phyloP scores from a whole-genome alignment of 495 filamentous ascomycete species.

The Tirmania nivea region DNA sequence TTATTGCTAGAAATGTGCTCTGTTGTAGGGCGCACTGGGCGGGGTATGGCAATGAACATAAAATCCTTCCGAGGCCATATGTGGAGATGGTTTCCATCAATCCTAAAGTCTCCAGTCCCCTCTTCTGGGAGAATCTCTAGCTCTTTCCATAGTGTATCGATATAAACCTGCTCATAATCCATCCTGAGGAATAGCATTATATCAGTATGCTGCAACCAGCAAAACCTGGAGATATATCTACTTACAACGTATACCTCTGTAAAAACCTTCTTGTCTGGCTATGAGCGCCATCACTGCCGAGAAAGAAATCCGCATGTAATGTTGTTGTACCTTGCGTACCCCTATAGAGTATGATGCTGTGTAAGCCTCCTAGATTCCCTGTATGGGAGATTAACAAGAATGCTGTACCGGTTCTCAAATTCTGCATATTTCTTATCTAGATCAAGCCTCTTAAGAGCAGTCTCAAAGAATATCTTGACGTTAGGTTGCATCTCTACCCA shows the following conservation, averaged over 20 bases:
- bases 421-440: constrained; percentile 59
- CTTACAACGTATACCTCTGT: constrained; percentile 50
- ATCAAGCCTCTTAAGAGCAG: constrained; percentile 75
- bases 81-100: constrained; percentile 80
- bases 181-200: constrained; percentile 30
- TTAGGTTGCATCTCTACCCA: constrained; percentile 63
- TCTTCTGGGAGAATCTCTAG: constrained; percentile 52
- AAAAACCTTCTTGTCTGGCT: constrained; percentile 72
- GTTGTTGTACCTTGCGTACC: constrained; percentile 33
- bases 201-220: constrained; percentile 14
- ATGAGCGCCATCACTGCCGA: constrained; percentile 93
- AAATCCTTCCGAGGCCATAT: constrained; percentile 86
- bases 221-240: not conserved
- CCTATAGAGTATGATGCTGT: not conserved
- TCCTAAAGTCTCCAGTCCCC: constrained; percentile 38
- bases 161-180: constrained; percentile 84
- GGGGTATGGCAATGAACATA: constrained; percentile 97
- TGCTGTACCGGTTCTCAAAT: constrained; percentile 43
- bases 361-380: not conserved
- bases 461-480: constrained; percentile 74
- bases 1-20: not conserved
- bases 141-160: constrained; percentile 95
- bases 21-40: constrained; percentile 26
- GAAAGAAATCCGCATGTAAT: constrained; percentile 68
- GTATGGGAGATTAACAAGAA: not conserved